Evolutionary conservation across 2,329 filamentous ascomycete genomes (phyloP).

Genomic region (Calonectria pseudoreteaudii): DNA sequence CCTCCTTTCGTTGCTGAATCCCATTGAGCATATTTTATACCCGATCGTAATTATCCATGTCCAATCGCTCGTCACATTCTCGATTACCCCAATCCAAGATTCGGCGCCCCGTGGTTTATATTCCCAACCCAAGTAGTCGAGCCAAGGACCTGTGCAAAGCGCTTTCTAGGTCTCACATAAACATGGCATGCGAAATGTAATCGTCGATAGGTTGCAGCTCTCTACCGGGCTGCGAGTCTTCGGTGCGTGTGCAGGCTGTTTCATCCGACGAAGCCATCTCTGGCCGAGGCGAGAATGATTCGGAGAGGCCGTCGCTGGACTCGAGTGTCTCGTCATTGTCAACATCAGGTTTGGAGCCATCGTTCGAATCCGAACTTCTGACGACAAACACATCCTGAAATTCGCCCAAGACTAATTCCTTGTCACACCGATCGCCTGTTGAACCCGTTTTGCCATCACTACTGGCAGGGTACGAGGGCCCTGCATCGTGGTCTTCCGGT

Average conservation of each 20-base stretch:
- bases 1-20: neutral
- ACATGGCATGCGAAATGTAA: neutral
- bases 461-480: neutral
- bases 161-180: neutral
- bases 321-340: neutral
- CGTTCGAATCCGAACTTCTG: neutral
- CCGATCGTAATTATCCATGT: neutral
- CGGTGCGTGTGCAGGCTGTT: neutral
- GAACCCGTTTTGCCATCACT: neutral
- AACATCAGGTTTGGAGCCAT: neutral
- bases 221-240: neutral
- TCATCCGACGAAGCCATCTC: neutral
- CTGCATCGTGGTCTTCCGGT: neutral
- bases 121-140: neutral
- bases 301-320: neutral
- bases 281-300: neutral
- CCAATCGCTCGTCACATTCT: neutral
- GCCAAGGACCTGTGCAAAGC: neutral
- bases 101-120: neutral
- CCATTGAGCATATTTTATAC: neutral
- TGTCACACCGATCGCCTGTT: neutral
- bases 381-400: neutral
- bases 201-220: neutral
- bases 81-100: neutral
- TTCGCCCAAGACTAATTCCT: neutral